Evolutionary conservation across 495 filamentous ascomycete species (phyloP).

Genomic region (Podospora pseudopauciseta): DNA sequence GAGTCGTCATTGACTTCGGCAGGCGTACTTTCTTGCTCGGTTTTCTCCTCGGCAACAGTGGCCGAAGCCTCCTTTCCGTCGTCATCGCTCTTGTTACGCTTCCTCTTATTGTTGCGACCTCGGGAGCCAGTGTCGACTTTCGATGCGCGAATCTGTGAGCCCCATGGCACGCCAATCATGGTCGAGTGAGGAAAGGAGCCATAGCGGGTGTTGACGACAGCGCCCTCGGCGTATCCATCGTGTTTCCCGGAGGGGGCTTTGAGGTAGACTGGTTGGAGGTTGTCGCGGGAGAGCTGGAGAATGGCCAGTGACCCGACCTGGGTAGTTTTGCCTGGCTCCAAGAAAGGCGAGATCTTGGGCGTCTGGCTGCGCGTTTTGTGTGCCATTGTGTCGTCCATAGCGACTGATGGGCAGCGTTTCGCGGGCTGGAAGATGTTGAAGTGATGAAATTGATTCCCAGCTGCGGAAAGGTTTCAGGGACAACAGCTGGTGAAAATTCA

Average conservation of each 20-base stretch:
- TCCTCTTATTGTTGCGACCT: constrained; percentile 50
- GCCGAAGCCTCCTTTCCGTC: constrained; percentile 27
- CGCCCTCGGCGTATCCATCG: constrained; percentile 73
- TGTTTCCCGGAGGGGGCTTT: constrained; percentile 54
- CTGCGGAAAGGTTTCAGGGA: constrained; percentile 5
- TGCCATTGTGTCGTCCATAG: constrained; percentile 25
- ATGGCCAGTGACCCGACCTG: constrained; percentile 61
- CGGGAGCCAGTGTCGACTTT: constrained; percentile 82
- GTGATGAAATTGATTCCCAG: not conserved
- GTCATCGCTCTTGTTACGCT: constrained; percentile 56
- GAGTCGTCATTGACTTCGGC: constrained; percentile 21
- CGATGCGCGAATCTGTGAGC: constrained; percentile 85
- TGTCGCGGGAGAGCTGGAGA: constrained; percentile 80
- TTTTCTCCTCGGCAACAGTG: constrained; percentile 29
- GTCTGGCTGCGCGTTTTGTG: constrained; percentile 15
- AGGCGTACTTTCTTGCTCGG: constrained; percentile 20
- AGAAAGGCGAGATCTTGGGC: constrained; percentile 58
- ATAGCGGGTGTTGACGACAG: constrained; percentile 88
- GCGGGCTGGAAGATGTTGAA: not conserved
- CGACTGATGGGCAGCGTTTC: not conserved
- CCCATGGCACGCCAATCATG: constrained; percentile 78
- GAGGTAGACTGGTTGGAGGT: constrained; percentile 70
- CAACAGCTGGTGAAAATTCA: not conserved
- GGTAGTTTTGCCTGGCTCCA: constrained; percentile 59
- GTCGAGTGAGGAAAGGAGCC: constrained; percentile 93